A percentile compares a stretch with the other conserved stretches of the same genome.
Conservation (phyloP, 225 moss, liverwort and hornwort genomes). For the Pseudisothecium myosuroides region DNA sequence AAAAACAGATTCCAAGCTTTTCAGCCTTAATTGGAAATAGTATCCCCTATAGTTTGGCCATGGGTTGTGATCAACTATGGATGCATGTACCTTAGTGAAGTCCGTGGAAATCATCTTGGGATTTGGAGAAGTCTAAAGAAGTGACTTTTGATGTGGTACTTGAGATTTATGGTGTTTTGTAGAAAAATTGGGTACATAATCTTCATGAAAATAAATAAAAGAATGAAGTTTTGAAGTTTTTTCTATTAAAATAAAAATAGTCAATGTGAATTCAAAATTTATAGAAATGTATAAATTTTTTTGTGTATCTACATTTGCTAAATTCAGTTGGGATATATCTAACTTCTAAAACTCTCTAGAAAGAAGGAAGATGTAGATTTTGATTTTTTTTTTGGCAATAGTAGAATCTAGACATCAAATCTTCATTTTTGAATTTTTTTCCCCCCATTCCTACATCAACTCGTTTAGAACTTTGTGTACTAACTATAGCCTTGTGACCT, state of each 20-base stretch:
- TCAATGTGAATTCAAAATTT: background rate
- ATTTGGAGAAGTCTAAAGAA: too few species aligned
- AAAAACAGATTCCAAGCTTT: too few species aligned
- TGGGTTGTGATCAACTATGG: too few species aligned
- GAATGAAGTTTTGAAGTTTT: background rate
- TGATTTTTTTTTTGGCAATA: too few species aligned
- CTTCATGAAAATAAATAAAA: too few species aligned
- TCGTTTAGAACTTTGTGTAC: background rate
- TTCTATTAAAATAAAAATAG: too few species aligned
- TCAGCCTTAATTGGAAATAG: too few species aligned
- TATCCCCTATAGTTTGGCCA: too few species aligned
- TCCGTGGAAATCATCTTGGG: too few species aligned
- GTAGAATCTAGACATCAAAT: background rate
- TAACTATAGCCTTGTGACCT: too few species aligned
- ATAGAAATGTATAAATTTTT: background rate
- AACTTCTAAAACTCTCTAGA: rapidly evolving
- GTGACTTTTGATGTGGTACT: background rate
- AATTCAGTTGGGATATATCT: background rate
- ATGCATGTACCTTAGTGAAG: too few species aligned
- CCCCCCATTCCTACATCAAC: rapidly evolving
- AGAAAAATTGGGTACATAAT: background rate
- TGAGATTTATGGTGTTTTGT: background rate
- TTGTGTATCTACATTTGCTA: rapidly evolving
- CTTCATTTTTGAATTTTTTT: background rate
- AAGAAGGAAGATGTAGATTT: background rate